A percentile compares a stretch with the other conserved stretches of the same genome.
phyloP scores from a whole-genome alignment of 768 basidiomycete genomes.

The Cubamyces lactineus region DNA sequence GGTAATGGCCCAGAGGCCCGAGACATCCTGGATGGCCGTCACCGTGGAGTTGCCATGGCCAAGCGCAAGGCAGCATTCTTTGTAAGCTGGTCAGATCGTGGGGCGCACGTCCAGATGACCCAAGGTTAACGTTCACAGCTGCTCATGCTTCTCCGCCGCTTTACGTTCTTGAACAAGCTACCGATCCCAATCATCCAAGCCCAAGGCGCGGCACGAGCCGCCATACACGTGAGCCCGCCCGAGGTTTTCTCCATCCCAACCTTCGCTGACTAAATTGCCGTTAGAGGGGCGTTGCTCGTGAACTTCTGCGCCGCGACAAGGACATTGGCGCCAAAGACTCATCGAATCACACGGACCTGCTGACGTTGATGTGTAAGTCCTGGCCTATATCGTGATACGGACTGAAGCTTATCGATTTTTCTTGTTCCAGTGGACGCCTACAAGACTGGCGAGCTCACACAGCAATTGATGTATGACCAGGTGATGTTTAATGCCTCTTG shows the following conservation, averaged over 20 bases:
- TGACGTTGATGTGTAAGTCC: no score
- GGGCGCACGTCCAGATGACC: no score
- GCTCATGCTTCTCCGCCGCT: slow-evolving; percentile 33
- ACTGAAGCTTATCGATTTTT: no score
- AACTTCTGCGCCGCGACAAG: not conserved
- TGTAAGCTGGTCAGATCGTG: not conserved
- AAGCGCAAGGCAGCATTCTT: slow-evolving; percentile 6
- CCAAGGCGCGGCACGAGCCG: slow-evolving; percentile 21
- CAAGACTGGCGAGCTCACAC: no score
- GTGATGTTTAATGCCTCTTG: no score
- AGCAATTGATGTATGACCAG: no score
- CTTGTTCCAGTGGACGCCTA: no score
- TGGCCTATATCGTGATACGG: no score
- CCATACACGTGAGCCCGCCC: slow-evolving; percentile 12
- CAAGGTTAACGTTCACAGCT: slow-evolving; percentile 10
- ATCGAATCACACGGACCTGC: no score
- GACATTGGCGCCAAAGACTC: not conserved
- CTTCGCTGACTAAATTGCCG: not conserved
- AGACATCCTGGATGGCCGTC: slow-evolving; percentile 28
- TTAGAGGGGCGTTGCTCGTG: slow-evolving; percentile 10
- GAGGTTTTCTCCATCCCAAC: not conserved
- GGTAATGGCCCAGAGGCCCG: slow-evolving; percentile 33
- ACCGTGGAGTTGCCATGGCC: slow-evolving; percentile 1
- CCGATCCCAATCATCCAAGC: slow-evolving; percentile 29
- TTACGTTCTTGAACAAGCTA: slow-evolving; percentile 32